Evolutionary conservation across 208 protist species (phyloP).

Genomic region (Jaenimonas drosophilae): DNA sequence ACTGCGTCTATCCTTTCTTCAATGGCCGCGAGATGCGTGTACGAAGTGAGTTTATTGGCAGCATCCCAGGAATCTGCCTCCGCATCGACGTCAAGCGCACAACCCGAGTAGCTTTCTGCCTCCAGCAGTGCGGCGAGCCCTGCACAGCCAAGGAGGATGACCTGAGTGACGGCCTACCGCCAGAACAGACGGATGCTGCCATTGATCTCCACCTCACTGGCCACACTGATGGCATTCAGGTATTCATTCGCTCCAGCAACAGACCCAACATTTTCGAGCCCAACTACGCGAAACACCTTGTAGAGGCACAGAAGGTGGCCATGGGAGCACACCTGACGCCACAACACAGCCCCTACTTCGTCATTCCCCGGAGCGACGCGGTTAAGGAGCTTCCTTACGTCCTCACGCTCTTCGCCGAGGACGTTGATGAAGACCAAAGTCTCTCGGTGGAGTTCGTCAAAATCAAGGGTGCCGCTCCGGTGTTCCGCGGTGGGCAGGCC

Average conservation of each 20-base stretch:
- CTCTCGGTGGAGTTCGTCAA: too few relatives aligned
- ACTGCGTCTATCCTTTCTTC: slow-evolving; percentile 15
- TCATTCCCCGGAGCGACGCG: slow-evolving; percentile 17
- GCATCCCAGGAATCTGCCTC: slow-evolving; percentile 22
- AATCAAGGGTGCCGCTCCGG: not conserved
- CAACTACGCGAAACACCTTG: too few relatives aligned
- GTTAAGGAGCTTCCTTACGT: slow-evolving; percentile 11
- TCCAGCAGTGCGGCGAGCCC: slow-evolving; percentile 11
- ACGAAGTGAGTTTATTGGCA: slow-evolving; percentile 16
- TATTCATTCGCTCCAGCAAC: too few relatives aligned
- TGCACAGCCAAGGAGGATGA: not conserved
- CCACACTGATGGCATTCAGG: too few relatives aligned
- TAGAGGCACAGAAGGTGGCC: slow-evolving; percentile 10
- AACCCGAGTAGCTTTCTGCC: slow-evolving; percentile 19
- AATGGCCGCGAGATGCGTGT: slow-evolving; percentile 19
- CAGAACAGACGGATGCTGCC: too few relatives aligned
- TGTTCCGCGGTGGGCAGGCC: not conserved
- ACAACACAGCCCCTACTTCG: slow-evolving; percentile 17
- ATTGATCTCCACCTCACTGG: not conserved
- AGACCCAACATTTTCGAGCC: too few relatives aligned
- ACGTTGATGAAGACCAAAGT: too few relatives aligned
- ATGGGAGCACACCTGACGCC: slow-evolving; percentile 18
- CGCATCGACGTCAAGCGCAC: slow-evolving; percentile 24
- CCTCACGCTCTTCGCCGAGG: slow-evolving; percentile 16
- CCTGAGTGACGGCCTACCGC: too few relatives aligned